Percentiles rank a stretch among this genome's conserved stretches.
Evolutionary conservation across 768 basidiomycete species (phyloP).

Genomic region (Leucocoprinus leucothites): DNA sequence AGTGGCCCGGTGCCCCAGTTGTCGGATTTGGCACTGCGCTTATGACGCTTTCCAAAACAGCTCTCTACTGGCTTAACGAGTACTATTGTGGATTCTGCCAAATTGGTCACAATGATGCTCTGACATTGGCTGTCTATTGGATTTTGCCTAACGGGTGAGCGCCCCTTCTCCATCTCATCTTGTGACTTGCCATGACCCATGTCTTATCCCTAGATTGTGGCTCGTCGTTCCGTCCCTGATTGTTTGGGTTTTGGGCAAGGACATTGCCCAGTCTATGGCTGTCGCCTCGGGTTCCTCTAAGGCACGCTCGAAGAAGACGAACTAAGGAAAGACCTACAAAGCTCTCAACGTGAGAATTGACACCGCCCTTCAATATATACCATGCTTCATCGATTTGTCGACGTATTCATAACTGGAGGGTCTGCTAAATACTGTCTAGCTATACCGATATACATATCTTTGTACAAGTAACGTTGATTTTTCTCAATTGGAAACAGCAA

Average conservation of each 20-base stretch:
- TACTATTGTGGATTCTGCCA: slow-evolving; percentile 73
- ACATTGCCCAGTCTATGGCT: slow-evolving; percentile 47
- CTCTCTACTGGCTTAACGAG: slow-evolving; percentile 80
- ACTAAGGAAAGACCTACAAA: not conserved
- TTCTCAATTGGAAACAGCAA: too few relatives aligned
- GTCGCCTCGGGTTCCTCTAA: slow-evolving; percentile 11
- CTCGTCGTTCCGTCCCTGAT: slow-evolving; percentile 67
- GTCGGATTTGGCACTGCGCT: slow-evolving; percentile 68
- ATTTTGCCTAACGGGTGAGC: slow-evolving; percentile 78
- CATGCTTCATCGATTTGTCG: too few relatives aligned
- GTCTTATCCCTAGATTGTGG: slow-evolving; percentile 57
- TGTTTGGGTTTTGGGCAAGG: slow-evolving; percentile 54
- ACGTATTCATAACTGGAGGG: too few relatives aligned
- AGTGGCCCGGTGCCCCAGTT: slow-evolving; percentile 65
- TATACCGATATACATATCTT: too few relatives aligned
- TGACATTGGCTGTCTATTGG: slow-evolving; percentile 57
- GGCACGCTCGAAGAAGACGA: slow-evolving; percentile 11
- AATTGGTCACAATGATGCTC: slow-evolving; percentile 66
- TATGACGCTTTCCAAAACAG: slow-evolving; percentile 86
- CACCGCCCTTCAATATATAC: too few relatives aligned
- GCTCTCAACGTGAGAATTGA: not conserved
- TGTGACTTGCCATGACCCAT: not conserved
- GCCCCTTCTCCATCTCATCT: not conserved
- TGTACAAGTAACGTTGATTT: too few relatives aligned
- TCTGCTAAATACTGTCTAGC: too few relatives aligned